phyloP scores from a whole-genome alignment of 139 green algal genomes.

The Gonium pectorale region DNA sequence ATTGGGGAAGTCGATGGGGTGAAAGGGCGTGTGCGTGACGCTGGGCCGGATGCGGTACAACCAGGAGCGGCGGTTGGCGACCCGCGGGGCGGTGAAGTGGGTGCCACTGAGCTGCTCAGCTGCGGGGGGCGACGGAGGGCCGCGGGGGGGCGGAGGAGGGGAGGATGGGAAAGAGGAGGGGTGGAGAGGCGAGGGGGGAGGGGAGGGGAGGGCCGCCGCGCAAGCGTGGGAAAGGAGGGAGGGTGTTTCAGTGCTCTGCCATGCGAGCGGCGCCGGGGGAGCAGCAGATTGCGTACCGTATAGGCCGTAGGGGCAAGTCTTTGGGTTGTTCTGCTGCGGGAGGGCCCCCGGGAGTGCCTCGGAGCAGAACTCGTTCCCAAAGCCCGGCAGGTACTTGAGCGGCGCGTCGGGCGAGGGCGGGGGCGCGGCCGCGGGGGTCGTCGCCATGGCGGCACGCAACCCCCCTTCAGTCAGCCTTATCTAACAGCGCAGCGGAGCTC shows the following conservation, averaged over 20 bases:
- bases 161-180: neutral
- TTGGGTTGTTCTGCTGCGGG: conserved; percentile 93
- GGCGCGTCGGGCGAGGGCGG: neutral
- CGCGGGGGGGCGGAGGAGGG: neutral
- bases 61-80: conserved; percentile 77
- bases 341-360: conserved; percentile 91
- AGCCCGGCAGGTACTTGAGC: conserved; percentile 70
- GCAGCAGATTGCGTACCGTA: conserved; percentile 64
- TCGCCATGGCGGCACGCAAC: too few species aligned
- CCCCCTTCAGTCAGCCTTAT: too few species aligned
- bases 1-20: conserved; percentile 76
- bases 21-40: conserved; percentile 84
- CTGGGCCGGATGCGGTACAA: conserved; percentile 94
- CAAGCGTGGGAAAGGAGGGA: neutral
- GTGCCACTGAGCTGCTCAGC: conserved; percentile 94
- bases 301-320: conserved; percentile 86
- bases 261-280: neutral
- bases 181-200: neutral
- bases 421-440: neutral
- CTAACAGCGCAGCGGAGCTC: too few species aligned
- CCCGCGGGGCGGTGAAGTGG: conserved; percentile 91
- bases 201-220: neutral
- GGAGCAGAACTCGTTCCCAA: conserved; percentile 86
- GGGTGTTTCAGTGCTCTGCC: neutral
- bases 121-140: neutral